Percentiles rank a stretch among this genome's conserved stretches.
phyloP scores from a whole-genome alignment of 805 yeast species.

The Cyberlindnera mrakii region DNA sequence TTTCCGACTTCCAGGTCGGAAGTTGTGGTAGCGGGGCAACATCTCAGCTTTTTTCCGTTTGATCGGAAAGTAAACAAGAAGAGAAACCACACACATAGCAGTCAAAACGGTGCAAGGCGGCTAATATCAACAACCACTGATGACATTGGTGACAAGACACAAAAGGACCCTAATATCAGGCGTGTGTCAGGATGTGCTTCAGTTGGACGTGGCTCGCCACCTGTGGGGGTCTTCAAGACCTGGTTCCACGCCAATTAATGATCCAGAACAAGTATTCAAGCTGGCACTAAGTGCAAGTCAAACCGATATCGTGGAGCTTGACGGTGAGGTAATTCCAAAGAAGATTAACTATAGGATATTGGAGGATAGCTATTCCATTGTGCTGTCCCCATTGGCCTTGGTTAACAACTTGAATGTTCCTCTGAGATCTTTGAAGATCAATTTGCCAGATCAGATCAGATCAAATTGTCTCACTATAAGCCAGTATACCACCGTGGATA shows the following conservation, averaged over 20 bases:
- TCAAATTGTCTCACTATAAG: constrained; percentile 32
- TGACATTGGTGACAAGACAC: constrained; percentile 11
- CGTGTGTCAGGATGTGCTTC: constrained; percentile 2
- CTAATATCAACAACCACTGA: not conserved
- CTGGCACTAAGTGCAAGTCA: constrained; percentile 10
- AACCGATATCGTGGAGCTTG: constrained; percentile 23
- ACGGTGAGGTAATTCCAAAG: constrained; percentile 30
- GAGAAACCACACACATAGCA: too few species aligned
- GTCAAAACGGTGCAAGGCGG: too few species aligned
- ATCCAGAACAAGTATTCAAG: constrained; percentile 18
- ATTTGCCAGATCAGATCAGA: constrained; percentile 32
- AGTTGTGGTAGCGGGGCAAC: too few species aligned
- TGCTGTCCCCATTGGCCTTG: constrained; percentile 17
- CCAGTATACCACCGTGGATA: constrained; percentile 26
- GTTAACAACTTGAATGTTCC: constrained; percentile 19
- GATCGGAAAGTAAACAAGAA: too few species aligned
- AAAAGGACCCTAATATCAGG: constrained; percentile 4
- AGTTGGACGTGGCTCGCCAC: constrained; percentile 21
- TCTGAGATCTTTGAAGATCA: constrained; percentile 23
- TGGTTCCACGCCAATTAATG: not conserved
- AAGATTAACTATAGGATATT: constrained; percentile 22
- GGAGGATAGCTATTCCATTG: constrained; percentile 14
- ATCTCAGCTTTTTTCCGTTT: too few species aligned
- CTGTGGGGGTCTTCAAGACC: constrained; percentile 15
- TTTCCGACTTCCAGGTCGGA: not conserved